Evolutionary conservation across 2,329 filamentous ascomycete species (phyloP), one percentile per base, ranked within the genome.

Genomic region (Cordyceps sp.): DNA sequence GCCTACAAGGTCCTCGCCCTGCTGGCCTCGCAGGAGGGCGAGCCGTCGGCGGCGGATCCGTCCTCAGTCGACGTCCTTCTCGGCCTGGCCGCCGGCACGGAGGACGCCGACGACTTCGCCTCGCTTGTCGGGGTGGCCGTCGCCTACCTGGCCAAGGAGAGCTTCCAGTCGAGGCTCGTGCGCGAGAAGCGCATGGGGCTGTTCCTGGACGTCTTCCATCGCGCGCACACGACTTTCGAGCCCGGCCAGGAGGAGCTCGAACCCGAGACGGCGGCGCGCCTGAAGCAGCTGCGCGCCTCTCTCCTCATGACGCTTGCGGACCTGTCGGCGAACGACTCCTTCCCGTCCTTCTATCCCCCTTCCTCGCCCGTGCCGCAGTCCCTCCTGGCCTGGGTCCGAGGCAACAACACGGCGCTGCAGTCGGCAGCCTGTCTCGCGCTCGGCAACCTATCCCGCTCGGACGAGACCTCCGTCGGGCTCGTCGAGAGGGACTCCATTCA

Each of bases 361-460:
- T 48, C 57, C 8, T 58, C 58, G 23, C 46, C 52, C 4, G 54
- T 64, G 10, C 50, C 55, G 2, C 47, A 52, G 19, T 57, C 51
- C 0, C 49, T 72, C 1, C 50, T 60, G 14, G 45, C 47, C n/a
- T 73, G 68, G 67, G 48, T 71, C 13, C 47, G 43, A 39, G 45
- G 42, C 37, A 37, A 42, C 33, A 49, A 64, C 37, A 38, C 51
- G 0, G 53, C 57, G 29, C 57, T 76, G 3, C 66, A 66, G 45
- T 58, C 66, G 3, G 67, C 68, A 5, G 71, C 68, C 2, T 77
- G 71, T 38, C 60, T 78, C 4, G 61, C 66, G 13, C 54, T 78
- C 3, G 73, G 73, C 23, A 78, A 78, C 43, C 49, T 78, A 24
- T 65, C 67, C 6, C 66, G 73, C 25, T 71, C 64, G 2, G 72